These are phyloP conservation scores for Phytophthora podocarpi DNA, from an alignment of 352 stramenopile species.

Conservation along the genomic window DNA sequence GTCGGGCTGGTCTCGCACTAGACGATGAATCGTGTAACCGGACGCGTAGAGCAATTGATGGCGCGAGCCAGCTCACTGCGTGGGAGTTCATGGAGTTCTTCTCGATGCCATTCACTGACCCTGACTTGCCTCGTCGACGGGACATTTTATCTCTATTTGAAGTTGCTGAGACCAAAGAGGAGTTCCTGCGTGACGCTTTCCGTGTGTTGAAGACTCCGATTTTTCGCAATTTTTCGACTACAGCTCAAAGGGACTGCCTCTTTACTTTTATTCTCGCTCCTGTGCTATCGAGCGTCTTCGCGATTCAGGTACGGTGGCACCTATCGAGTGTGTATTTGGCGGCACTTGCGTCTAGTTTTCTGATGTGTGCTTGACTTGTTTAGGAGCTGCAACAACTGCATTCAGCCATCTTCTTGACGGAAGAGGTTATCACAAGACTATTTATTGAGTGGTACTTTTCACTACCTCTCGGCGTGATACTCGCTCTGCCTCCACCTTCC, in stretches of 20 bases:
- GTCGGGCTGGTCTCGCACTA: conserved; percentile 52
- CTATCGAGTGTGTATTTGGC: background rate
- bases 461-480: conserved; percentile 61
- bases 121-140: conserved; percentile 55
- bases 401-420: conserved; percentile 58
- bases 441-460: conserved; percentile 88
- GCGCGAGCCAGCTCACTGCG: conserved; percentile 51
- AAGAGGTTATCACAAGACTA: conserved; percentile 50
- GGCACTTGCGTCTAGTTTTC: background rate
- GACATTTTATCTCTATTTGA: conserved; percentile 74
- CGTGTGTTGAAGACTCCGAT: conserved; percentile 52
- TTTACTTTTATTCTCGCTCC: conserved; percentile 76
- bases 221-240: conserved; percentile 48
- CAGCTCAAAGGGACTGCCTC: conserved; percentile 42
- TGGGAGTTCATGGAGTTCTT: conserved; percentile 85
- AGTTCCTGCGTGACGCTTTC: conserved; percentile 60
- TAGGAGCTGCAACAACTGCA: conserved; percentile 74
- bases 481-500: conserved; percentile 65
- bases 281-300: conserved; percentile 79
- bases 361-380: conserved; percentile 15
- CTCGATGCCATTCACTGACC: conserved; percentile 76
- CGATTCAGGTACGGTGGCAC: conserved; percentile 66
- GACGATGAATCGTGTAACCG: conserved; percentile 57
- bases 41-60: conserved; percentile 46
- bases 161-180: conserved; percentile 56